Conservation (phyloP, 75 land plant genomes). For the Cryptomeria japonica region DNA sequence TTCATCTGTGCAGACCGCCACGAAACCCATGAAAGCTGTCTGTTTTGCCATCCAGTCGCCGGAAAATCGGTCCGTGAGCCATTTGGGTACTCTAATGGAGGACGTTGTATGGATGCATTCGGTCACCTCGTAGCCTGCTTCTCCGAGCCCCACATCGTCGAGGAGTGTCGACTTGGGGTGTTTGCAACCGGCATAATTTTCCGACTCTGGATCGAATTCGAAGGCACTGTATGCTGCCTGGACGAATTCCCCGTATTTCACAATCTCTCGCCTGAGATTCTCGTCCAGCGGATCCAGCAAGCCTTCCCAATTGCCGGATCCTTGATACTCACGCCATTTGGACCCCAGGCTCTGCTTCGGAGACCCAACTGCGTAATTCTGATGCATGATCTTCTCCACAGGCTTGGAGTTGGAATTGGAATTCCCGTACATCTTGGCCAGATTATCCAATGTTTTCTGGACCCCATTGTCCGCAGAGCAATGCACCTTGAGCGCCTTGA, state of each 20-base stretch:
- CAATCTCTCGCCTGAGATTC: slow-evolving; percentile 47
- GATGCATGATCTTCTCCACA: background rate
- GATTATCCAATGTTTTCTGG: background rate
- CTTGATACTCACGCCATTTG: slow-evolving; percentile 56
- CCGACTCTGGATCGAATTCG: slow-evolving; percentile 28
- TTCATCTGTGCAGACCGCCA: slow-evolving; percentile 53
- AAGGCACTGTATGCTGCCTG: slow-evolving; percentile 52
- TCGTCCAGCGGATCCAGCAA: slow-evolving; percentile 64
- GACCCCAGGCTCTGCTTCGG: slow-evolving; percentile 10
- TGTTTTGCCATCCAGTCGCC: slow-evolving; percentile 22
- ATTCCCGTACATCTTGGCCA: background rate
- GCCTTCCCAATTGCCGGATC: slow-evolving; percentile 52
- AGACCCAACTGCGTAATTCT: background rate
- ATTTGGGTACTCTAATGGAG: slow-evolving; percentile 22
- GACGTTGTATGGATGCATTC: slow-evolving; percentile 48
- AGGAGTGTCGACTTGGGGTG: slow-evolving; percentile 8
- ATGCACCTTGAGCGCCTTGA: background rate
- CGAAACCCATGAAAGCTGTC: slow-evolving; percentile 74
- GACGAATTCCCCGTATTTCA: slow-evolving; percentile 64
- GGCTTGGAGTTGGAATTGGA: background rate
- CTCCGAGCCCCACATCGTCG: slow-evolving; percentile 17
- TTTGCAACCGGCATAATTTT: slow-evolving; percentile 23
- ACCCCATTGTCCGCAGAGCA: background rate
- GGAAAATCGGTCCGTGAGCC: slow-evolving; percentile 15
- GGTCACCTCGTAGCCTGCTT: slow-evolving; percentile 25